Percentiles rank a stretch among this genome's conserved stretches.
Conservation (phyloP, 2,329 filamentous ascomycete species). For the Calonectria henricotiae region DNA sequence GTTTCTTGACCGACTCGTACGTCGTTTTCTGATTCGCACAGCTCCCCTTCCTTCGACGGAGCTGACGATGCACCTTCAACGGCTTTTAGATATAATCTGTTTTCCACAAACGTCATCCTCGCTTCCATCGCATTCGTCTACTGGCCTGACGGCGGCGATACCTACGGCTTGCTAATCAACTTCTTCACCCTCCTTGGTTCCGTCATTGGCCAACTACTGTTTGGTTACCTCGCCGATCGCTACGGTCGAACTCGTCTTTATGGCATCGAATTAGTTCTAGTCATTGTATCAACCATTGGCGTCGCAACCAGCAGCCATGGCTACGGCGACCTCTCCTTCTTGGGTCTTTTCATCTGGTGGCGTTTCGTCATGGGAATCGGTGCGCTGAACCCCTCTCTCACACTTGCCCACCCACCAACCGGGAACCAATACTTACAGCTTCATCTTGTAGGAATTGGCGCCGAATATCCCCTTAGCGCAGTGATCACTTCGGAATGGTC, state of each 20-base stretch:
- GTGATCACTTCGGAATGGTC: conserved; percentile 79
- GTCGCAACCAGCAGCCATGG: conserved; percentile 69
- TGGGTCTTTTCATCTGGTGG: conserved; percentile 70
- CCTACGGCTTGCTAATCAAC: conserved; percentile 67
- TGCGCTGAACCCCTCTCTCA: conserved; percentile 48
- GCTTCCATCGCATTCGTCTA: conserved; percentile 70
- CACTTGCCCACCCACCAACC: conserved; percentile 4
- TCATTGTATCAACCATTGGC: conserved; percentile 72
- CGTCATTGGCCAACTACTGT: conserved; percentile 68
- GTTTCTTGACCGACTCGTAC: conserved; percentile 70
- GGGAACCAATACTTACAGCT: conserved; percentile 30
- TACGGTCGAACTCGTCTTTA: conserved; percentile 72
- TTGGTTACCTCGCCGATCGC: conserved; percentile 70
- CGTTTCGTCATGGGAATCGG: conserved; percentile 71
- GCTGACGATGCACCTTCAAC: conserved; percentile 25
- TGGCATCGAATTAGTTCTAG: conserved; percentile 71
- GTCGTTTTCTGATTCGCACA: conserved; percentile 44
- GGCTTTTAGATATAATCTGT: conserved; percentile 66
- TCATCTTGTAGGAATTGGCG: conserved; percentile 70
- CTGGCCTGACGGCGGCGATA: conserved; percentile 64
- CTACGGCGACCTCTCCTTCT: conserved; percentile 67
- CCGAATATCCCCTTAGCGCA: conserved; percentile 78
- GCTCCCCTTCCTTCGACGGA: not conserved
- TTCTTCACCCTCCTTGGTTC: conserved; percentile 70
- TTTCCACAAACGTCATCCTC: conserved; percentile 71